phyloP scores from a whole-genome alignment of 2,329 filamentous ascomycete species.

The Alternaria sp. region DNA sequence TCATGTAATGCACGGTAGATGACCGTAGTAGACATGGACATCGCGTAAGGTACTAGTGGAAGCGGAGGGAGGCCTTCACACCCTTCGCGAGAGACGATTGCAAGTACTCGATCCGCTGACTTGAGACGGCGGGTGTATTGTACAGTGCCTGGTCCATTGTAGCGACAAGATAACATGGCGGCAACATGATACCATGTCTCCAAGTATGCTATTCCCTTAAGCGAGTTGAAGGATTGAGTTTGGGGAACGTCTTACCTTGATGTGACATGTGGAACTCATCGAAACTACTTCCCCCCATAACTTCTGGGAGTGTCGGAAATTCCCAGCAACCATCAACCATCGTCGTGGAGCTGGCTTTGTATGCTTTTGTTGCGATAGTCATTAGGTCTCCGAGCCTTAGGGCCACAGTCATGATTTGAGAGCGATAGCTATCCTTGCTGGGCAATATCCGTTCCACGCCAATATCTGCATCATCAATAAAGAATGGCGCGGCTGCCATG shows the following conservation, averaged over 20 bases:
- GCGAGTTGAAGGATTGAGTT: not conserved
- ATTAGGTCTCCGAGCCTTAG: constrained; percentile 7
- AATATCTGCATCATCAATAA: constrained; percentile 9
- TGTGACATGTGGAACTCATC: constrained; percentile 8
- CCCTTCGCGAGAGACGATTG: not conserved
- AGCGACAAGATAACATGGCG: constrained; percentile 10
- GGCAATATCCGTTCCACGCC: not conserved
- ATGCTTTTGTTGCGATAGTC: constrained; percentile 2
- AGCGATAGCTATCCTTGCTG: not conserved
- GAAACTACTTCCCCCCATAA: not conserved
- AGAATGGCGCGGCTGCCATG: constrained; percentile 10
- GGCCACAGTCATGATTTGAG: constrained; percentile 4
- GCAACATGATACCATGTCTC: constrained; percentile 14
- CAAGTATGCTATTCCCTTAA: constrained; percentile 1
- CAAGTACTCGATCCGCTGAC: constrained; percentile 3
- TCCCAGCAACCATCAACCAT: not conserved
- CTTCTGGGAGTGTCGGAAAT: not conserved
- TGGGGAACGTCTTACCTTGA: not conserved
- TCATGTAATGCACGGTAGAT: constrained; percentile 9
- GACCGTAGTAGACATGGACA: constrained; percentile 13
- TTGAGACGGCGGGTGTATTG: not conserved
- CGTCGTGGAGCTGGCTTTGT: not conserved
- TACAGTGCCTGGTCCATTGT: constrained; percentile 2
- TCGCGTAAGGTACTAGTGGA: constrained; percentile 4
- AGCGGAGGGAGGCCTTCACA: constrained; percentile 4